These are phyloP conservation scores for Lepidium aucheri DNA, from an alignment of 345 rosid genomes.

Conservation along the genomic window DNA sequence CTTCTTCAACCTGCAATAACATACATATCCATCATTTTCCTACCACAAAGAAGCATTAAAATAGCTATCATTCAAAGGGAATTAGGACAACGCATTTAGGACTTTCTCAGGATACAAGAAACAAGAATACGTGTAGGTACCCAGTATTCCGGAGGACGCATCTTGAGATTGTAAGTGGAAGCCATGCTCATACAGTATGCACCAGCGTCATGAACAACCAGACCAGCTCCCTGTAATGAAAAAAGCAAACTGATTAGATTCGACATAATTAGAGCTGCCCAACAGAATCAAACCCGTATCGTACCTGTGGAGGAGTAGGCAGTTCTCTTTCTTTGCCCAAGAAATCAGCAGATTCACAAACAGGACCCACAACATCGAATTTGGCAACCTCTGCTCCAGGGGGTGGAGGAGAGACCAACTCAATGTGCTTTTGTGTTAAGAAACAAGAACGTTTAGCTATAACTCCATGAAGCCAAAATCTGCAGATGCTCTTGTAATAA, in stretches of 20 bases:
- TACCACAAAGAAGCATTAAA: too few relatives aligned
- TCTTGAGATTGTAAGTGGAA: constrained; percentile 95
- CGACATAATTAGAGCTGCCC: not conserved
- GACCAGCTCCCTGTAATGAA: constrained; percentile 68
- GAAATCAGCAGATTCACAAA: constrained; percentile 99
- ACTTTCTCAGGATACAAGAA: not conserved
- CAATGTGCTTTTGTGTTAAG: constrained; percentile 65
- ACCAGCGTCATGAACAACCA: constrained; percentile 97
- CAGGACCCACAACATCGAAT: constrained; percentile 97
- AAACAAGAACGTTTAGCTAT: constrained; percentile 18
- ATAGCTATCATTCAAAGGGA: too few relatives aligned
- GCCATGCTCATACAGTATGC: constrained; percentile 99
- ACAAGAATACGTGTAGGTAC: constrained; percentile 32
- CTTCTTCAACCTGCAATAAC: constrained; percentile 63
- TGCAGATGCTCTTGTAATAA: not conserved
- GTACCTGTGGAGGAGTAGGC: constrained; percentile 76
- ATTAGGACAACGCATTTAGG: too few relatives aligned
- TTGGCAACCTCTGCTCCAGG: constrained; percentile 52
- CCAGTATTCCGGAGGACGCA: constrained; percentile 99
- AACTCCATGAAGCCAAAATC: not conserved
- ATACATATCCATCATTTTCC: not conserved
- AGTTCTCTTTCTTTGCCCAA: constrained; percentile 93
- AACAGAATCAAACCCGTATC: not conserved
- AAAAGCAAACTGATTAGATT: constrained; percentile 15
- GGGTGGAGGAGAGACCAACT: constrained; percentile 75